Evolutionary conservation across 2,329 filamentous ascomycete species (phyloP).

Genomic region (Amesomyces nigricolor): DNA sequence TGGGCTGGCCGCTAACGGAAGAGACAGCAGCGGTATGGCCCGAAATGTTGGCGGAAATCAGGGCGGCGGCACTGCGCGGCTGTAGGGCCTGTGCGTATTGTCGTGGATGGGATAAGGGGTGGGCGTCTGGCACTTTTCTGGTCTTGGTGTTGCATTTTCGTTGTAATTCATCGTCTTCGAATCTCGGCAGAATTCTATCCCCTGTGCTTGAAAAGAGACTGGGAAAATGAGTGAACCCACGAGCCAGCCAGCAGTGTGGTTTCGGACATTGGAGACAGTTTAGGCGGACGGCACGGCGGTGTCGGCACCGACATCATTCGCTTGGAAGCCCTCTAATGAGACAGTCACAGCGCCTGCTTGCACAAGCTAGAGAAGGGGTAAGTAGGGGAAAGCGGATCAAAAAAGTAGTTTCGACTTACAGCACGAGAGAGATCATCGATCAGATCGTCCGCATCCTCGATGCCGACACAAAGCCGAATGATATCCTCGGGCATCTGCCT

Average conservation of each 20-base stretch:
- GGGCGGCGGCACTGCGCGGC: not conserved
- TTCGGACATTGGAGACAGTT: not conserved
- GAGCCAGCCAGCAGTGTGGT: not conserved
- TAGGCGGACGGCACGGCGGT: constrained; percentile 18
- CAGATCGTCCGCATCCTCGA: constrained; percentile 86
- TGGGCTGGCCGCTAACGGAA: not conserved
- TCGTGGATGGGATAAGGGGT: not conserved
- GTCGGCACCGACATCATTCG: constrained; percentile 41
- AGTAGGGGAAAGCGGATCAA: not conserved
- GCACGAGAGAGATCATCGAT: constrained; percentile 89
- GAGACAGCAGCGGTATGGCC: not conserved
- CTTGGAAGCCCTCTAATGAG: constrained; percentile 75
- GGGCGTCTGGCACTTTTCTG: not conserved
- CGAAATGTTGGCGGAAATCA: not conserved
- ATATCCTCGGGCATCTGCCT: constrained; percentile 94
- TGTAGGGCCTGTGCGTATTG: not conserved
- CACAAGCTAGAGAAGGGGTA: constrained; percentile 58
- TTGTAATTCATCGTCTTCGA: constrained; percentile 4
- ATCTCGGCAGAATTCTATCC: constrained; percentile 4
- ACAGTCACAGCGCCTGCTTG: constrained; percentile 91
- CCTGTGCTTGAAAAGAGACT: not conserved
- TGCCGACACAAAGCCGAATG: constrained; percentile 90
- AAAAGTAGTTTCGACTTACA: constrained; percentile 50
- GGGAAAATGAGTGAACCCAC: not conserved
- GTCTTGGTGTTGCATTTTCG: not conserved